Evolutionary conservation across 345 rosid species (phyloP).

Genomic region (Citrus maxima): DNA sequence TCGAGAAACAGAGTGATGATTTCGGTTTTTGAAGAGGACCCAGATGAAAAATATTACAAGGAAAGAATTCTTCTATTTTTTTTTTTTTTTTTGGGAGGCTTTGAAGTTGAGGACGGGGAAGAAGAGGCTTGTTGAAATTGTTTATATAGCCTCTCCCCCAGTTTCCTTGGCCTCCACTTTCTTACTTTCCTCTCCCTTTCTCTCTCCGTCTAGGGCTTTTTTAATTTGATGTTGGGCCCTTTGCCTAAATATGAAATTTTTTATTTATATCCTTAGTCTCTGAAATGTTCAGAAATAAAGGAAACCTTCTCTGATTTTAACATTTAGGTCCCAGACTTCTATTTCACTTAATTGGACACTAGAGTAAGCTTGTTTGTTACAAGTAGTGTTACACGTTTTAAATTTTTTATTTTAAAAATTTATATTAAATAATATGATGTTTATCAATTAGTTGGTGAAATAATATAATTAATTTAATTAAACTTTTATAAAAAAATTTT

Average conservation of each 20-base stretch:
- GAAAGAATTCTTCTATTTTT: neutral
- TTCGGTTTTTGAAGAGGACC: neutral
- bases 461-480: fast-evolving
- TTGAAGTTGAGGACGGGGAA: neutral
- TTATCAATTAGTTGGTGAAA: too few relatives aligned
- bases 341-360: fast-evolving
- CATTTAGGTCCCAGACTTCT: too few relatives aligned
- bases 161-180: neutral
- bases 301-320: too few relatives aligned
- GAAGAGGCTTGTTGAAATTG: neutral
- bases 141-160: constrained; percentile 6
- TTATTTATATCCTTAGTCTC: too few relatives aligned
- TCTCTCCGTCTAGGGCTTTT: neutral
- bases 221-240: too few relatives aligned
- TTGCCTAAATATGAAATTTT: too few relatives aligned
- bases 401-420: too few relatives aligned
- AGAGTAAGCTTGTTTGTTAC: fast-evolving
- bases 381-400: fast-evolving
- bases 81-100: neutral
- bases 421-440: too few relatives aligned
- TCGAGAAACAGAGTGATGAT: neutral
- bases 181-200: neutral
- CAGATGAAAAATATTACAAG: neutral
- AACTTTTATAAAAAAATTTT: too few relatives aligned
- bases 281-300: too few relatives aligned